Percentiles rank a stretch among this genome's conserved stretches.
Conservation (phyloP, 495 filamentous ascomycete species). For the Penicillium desertorum region DNA sequence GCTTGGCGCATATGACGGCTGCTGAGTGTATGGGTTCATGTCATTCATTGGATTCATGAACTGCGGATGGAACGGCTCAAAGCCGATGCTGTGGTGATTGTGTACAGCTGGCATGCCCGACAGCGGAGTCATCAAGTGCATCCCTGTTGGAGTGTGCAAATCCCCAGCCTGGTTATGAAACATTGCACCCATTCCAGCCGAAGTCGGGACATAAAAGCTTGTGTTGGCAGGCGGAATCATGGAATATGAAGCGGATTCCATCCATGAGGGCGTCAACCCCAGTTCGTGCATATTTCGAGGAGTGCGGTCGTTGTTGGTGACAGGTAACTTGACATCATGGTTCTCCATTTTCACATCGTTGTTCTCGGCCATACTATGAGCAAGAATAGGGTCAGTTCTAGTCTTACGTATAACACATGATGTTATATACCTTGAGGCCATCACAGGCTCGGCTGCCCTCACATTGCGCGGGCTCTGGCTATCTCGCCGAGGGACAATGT, state of each 20-base stretch:
- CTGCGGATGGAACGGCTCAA: conserved; percentile 61
- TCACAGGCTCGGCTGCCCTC: conserved; percentile 18
- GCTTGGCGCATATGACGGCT: conserved; percentile 72
- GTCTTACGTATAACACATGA: neutral
- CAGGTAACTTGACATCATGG: conserved; percentile 62
- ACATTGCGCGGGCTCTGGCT: conserved; percentile 6
- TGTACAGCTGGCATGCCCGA: conserved; percentile 60
- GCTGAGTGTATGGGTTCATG: conserved; percentile 69
- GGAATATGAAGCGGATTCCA: conserved; percentile 80
- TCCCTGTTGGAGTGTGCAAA: conserved; percentile 78
- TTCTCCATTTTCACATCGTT: conserved; percentile 41
- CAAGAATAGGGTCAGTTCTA: conserved; percentile 9
- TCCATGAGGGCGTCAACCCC: conserved; percentile 80
- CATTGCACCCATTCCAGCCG: conserved; percentile 75
- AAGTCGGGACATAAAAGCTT: conserved; percentile 86
- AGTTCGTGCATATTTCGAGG: conserved; percentile 76
- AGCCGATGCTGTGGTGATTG: conserved; percentile 36
- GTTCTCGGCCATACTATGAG: conserved; percentile 12
- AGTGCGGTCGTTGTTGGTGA: conserved; percentile 61
- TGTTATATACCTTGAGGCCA: conserved; percentile 31
- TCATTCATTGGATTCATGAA: conserved; percentile 70
- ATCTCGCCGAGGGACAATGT: conserved; percentile 49
- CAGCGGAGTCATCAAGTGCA: conserved; percentile 80
- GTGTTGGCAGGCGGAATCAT: conserved; percentile 75
- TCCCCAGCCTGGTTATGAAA: conserved; percentile 87